A percentile compares a stretch with the other conserved stretches of the same genome.
These are phyloP conservation scores for Ophiostoma sp. DNA, from an alignment of 2,329 filamentous ascomycete genomes.

Conservation along the genomic window DNA sequence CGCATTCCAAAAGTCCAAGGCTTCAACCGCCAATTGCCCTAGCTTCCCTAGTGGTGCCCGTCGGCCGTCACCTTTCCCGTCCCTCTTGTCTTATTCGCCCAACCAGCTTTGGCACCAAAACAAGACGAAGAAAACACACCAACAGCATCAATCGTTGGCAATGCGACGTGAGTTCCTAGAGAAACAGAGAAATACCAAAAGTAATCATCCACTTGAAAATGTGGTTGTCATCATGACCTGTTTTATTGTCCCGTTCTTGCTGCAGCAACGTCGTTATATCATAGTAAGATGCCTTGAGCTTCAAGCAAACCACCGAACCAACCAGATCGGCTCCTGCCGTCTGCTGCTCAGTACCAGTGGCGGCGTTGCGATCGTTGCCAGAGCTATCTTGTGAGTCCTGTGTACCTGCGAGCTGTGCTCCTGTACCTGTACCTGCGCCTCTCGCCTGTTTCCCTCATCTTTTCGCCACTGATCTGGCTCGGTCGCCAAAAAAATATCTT, in stretches of 20 bases:
- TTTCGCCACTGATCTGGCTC: neutral
- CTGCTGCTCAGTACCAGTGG: neutral
- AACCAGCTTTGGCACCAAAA: slow-evolving; percentile 7
- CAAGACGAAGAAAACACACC: slow-evolving; percentile 12
- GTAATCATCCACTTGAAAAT: neutral
- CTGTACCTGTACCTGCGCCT: neutral
- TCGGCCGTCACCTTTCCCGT: neutral
- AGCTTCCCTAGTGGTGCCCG: neutral
- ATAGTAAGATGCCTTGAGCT: no score
- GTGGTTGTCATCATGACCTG: neutral
- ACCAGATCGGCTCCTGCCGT: neutral
- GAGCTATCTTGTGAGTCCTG: neutral
- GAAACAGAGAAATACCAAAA: neutral
- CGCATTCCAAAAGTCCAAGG: slow-evolving; percentile 10
- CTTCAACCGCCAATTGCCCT: neutral
- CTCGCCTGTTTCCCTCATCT: neutral
- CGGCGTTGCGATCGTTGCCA: neutral
- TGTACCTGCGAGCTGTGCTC: neutral
- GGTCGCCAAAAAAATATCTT: neutral
- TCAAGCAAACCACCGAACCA: neutral
- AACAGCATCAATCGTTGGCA: neutral
- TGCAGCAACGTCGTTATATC: no score
- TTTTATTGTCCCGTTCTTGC: neutral
- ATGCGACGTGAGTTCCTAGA: neutral
- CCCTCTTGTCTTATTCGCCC: slow-evolving; percentile 3